Evolutionary conservation across 1,284 basidiomycete genomes (phyloP).

Genomic region (Ceratobasidium sp.): DNA sequence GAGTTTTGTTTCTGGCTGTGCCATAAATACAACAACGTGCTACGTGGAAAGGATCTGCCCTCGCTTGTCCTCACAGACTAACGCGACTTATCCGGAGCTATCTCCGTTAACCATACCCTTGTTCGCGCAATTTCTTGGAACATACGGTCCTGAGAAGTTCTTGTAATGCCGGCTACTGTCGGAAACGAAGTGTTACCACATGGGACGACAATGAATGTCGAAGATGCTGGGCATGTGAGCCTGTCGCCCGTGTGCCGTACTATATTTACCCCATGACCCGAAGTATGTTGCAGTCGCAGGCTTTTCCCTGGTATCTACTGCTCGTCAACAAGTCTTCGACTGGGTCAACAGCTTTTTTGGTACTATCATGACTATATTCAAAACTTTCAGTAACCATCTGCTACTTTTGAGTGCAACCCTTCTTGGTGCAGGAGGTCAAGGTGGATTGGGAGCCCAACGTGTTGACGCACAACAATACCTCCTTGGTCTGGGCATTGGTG

Average conservation of each 20-base stretch:
- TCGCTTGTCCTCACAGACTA: background rate
- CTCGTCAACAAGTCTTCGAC: conserved; percentile 34
- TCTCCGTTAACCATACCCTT: background rate
- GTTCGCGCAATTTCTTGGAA: background rate
- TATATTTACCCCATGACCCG: conserved; percentile 26
- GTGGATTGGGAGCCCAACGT: conserved; percentile 18
- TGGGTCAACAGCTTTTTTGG: conserved; percentile 4
- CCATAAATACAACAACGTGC: background rate
- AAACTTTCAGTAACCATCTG: conserved; percentile 18
- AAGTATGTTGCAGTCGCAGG: conserved; percentile 25
- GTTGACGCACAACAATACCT: conserved; percentile 31
- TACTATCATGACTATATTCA: conserved; percentile 8
- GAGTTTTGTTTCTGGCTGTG: background rate
- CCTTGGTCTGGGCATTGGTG: conserved; percentile 38
- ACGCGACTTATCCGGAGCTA: background rate
- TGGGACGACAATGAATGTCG: conserved; percentile 4
- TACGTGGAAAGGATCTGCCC: background rate
- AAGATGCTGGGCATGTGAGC: conserved; percentile 40
- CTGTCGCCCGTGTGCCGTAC: background rate
- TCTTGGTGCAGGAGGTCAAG: conserved; percentile 8
- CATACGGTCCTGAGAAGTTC: background rate
- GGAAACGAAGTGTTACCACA: conserved; percentile 34
- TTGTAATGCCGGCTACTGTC: conserved; percentile 2
- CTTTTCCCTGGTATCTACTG: conserved; percentile 15
- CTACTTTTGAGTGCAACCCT: conserved; percentile 12